Evolutionary conservation across 1,284 basidiomycete species (phyloP), one percentile per base, ranked within the genome.

Genomic region (Trametes polyzona): DNA sequence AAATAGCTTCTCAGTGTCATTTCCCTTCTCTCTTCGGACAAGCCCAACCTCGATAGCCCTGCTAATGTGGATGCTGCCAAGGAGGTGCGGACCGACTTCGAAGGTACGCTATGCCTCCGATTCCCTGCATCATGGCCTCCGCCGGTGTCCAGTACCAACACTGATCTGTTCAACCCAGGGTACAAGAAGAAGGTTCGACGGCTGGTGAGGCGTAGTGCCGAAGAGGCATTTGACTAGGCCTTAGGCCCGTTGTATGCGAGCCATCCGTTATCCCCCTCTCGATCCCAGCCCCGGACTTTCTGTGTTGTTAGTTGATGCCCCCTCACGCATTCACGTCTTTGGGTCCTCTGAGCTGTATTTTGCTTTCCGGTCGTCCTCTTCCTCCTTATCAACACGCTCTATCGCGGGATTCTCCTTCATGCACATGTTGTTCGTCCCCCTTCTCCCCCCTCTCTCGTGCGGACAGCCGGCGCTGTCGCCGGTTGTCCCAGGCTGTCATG

Each of bases 21-120:
- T 65, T 97, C 95, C 17, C 84, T 99, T 3, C 78, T 99, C 26
- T 97, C 95, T 11, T 93, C 93, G 46, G 93, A 98, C 69, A 86
- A 83, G 33, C 97, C 96, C 29, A 96, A 96, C 76, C 82, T 89
- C 58, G 95, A 96, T 73, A 98, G 95, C 62, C 96, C 96, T 2
- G 96, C 96, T 1, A 99, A 99, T 69, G 92, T 99, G 23, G 96
- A 99, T 69, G 96, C 97, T 0, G 95, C 95, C 17, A 95, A 95
- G 71, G 88, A 96, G 72, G 86, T 95, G 21, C 82, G 94, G 65
- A 88, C 84, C 43, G 85, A 95, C 69, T 77, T 84, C 36, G 76
- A 80, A 40, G 78, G 91, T 91, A 69, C 47, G 84, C 72, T 9
- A 19, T 50, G 46, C 35, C 33, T 51, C 32, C 42, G 9, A n/a